phyloP scores from a whole-genome alignment of 2,329 filamentous ascomycete species.

The Didymella keratinophila region DNA sequence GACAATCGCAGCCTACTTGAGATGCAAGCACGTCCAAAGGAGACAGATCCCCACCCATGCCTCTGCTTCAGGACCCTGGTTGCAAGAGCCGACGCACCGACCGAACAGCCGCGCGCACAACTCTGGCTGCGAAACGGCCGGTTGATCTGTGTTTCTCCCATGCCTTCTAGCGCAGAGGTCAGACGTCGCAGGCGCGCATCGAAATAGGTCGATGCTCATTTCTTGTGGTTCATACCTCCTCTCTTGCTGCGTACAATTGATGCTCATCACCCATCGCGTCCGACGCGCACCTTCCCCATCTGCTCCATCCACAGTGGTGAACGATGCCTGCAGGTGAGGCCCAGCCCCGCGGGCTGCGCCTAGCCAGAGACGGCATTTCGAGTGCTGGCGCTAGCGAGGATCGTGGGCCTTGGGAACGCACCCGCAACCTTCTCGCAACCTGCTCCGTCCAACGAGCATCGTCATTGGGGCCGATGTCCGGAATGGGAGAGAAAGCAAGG shows the following conservation, averaged over 20 bases:
- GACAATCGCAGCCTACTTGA: not conserved
- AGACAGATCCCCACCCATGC: slow-evolving; percentile 10
- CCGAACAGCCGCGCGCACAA: slow-evolving; percentile 13
- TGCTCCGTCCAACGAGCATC: not conserved
- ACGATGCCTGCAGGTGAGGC: not conserved
- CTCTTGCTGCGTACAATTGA: not conserved
- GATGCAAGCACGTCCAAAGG: not conserved
- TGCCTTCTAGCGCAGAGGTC: slow-evolving; percentile 5
- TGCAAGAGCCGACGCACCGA: slow-evolving; percentile 1
- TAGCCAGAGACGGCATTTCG: slow-evolving; percentile 3
- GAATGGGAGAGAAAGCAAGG: not conserved
- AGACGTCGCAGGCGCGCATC: slow-evolving; percentile 1
- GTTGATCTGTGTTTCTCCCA: slow-evolving; percentile 10
- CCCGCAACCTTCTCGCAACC: not conserved
- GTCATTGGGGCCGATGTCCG: not conserved
- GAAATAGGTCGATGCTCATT: not conserved
- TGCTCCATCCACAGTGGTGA: not conserved
- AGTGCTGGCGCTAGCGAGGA: slow-evolving; percentile 2
- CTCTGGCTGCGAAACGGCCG: slow-evolving; percentile 12
- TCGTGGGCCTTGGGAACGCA: slow-evolving; percentile 3
- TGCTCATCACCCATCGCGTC: not conserved
- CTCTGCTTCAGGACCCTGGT: slow-evolving; percentile 15
- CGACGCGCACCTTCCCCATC: slow-evolving; percentile 13
- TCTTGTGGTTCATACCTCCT: not conserved
- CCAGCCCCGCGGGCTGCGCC: slow-evolving; percentile 5